Evolutionary conservation across 805 yeast genomes (phyloP).

Genomic region (Lachancea sp.): DNA sequence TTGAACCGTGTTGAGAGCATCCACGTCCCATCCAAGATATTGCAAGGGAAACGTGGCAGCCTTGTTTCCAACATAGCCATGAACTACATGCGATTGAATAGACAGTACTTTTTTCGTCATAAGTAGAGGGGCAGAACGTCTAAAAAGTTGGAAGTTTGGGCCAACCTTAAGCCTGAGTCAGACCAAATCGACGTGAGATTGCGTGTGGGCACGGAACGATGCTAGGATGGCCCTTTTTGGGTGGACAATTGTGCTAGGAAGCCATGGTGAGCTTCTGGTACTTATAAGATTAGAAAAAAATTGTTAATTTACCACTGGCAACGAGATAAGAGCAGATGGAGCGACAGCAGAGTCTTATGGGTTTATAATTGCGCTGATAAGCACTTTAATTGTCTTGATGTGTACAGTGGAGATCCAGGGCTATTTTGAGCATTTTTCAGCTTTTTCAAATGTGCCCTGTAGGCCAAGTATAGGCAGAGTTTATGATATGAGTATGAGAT

Average conservation of each 20-base stretch:
- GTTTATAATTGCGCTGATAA: not conserved
- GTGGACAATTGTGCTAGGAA: not conserved
- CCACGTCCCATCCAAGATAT: slow-evolving; percentile 86
- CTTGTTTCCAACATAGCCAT: slow-evolving; percentile 91
- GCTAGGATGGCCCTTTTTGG: not conserved
- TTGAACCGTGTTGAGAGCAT: slow-evolving; percentile 79
- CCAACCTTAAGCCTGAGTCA: not conserved
- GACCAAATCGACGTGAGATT: not conserved
- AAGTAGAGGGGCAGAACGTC: not conserved
- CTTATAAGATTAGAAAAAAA: not conserved
- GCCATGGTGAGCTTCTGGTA: not conserved
- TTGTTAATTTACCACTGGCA: not conserved
- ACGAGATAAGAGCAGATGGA: not conserved
- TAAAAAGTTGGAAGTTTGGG: not conserved
- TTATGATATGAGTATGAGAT: no score
- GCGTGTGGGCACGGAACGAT: not conserved
- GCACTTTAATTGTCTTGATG: not conserved
- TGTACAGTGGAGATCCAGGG: not conserved
- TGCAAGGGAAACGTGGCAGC: slow-evolving; percentile 91
- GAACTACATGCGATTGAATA: slow-evolving; percentile 86
- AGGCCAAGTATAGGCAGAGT: no score
- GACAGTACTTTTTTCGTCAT: slow-evolving; percentile 36
- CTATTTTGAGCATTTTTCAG: not conserved
- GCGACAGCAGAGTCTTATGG: not conserved
- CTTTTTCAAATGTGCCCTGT: not conserved